Percentiles rank a stretch among this genome's conserved stretches.
Evolutionary conservation across 2,329 filamentous ascomycete species (phyloP).

Genomic region (Colletotrichum sansevieriae): DNA sequence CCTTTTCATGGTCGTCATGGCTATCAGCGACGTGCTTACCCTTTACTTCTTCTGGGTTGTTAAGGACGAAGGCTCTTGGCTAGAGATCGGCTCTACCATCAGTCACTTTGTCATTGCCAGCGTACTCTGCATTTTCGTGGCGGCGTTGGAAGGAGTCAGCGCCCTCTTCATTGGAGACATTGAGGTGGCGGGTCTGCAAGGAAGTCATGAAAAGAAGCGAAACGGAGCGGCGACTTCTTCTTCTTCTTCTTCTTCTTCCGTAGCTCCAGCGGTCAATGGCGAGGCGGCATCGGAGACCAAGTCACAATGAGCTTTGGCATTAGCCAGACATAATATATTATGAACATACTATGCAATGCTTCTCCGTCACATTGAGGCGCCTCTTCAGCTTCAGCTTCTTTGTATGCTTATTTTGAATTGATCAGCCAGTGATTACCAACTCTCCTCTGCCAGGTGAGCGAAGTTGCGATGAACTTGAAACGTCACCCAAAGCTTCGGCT

Average conservation of each 20-base stretch:
- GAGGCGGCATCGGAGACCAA: neutral
- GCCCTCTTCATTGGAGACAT: slow-evolving; percentile 86
- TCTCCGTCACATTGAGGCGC: too few relatives aligned
- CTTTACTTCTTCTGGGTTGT: slow-evolving; percentile 99
- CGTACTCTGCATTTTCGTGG: slow-evolving; percentile 89
- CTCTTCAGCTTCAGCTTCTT: too few relatives aligned
- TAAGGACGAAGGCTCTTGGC: slow-evolving; percentile 94
- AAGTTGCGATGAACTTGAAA: slow-evolving; percentile 12
- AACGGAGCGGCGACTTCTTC: slow-evolving; percentile 12
- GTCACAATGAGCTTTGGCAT: neutral
- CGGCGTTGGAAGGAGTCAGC: slow-evolving; percentile 86
- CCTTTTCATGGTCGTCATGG: slow-evolving; percentile 95
- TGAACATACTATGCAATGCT: neutral
- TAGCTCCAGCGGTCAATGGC: slow-evolving; percentile 9
- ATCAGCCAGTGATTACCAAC: too few relatives aligned
- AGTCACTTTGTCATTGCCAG: slow-evolving; percentile 96
- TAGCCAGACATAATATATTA: neutral
- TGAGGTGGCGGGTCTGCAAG: slow-evolving; percentile 62
- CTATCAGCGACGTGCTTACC: slow-evolving; percentile 89
- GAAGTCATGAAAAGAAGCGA: neutral
- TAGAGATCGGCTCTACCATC: slow-evolving; percentile 97
- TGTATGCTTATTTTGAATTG: too few relatives aligned
- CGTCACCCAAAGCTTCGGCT: slow-evolving; percentile 3
- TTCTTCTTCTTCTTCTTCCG: neutral
- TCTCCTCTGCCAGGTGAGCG: too few relatives aligned